Base-by-base conservation (phyloP, 257 asterid genomes). In the Solanum stenotomum region DNA sequence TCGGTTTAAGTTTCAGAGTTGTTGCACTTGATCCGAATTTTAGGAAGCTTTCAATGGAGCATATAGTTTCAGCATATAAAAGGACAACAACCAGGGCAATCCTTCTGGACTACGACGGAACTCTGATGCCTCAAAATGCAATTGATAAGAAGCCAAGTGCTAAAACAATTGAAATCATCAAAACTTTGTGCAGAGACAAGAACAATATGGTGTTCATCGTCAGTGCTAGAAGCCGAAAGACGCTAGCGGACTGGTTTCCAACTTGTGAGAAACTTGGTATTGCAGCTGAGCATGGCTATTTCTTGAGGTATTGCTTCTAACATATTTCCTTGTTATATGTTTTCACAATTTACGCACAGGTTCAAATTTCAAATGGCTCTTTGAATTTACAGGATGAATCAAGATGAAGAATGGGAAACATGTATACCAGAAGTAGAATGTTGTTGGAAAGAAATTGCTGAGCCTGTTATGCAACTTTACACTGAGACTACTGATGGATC, bases 401-500 rank as follows among this genome's bases (percentile, higher is more conserved):
- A 92, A 52, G 95, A 93, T 14, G 96, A 91, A 37, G 98, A 93
- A 89, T 96, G 98, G 98, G 98, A 96, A 90, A 94, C 96, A 1
- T 90, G 95, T 74, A 92, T 92, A 42, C 94, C 98, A 5, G 90
- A 75, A 29, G 95, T 90, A 34, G 98, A 96, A 87, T 95, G 98
- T 88, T 91, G 94, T 68, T 96, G 98, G 98, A 96, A 94, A 91
- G 98, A 96, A 91, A 96, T 96, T 74, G 98, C 96, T 1, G 98
- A 95, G 90, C 98, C 98, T 0, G 98, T 96, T 2, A 96, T 96
- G 98, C 93, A 90, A 44, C 97, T 95, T 29, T 96, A 96, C 91
- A 95, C 98, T 0, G 98, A 96, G 91, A 93, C 98, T 8, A 96
- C 98, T 3, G 98, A 96, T 84, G 98, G 98, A 76, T 96, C 98